Percentiles rank a stretch among this genome's conserved stretches.
Conservation (phyloP, 2,329 filamentous ascomycete species). For the Penicillium sp. region DNA sequence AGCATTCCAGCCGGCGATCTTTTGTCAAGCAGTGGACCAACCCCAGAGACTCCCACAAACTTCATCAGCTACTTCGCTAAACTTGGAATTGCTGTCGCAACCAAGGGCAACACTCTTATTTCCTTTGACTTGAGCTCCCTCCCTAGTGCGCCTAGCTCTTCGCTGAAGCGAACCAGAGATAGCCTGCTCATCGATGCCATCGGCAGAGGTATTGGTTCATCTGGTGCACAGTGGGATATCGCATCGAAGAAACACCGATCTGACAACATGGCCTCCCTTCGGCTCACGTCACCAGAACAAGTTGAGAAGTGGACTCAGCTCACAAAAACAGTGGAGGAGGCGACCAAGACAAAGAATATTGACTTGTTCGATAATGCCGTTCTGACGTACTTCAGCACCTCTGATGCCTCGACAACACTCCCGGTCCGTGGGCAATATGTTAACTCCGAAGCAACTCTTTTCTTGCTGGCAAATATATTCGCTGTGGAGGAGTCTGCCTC, state of each 20-base stretch:
- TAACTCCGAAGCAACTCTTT: slow-evolving; percentile 37
- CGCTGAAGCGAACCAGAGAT: slow-evolving; percentile 40
- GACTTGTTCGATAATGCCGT: slow-evolving; percentile 37
- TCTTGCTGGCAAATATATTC: slow-evolving; percentile 42
- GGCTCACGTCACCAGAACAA: slow-evolving; percentile 32
- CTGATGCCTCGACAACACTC: slow-evolving; percentile 21
- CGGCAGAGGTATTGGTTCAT: slow-evolving; percentile 40
- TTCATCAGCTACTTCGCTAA: slow-evolving; percentile 47
- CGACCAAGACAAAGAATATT: slow-evolving; percentile 27
- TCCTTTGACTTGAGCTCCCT: slow-evolving; percentile 44
- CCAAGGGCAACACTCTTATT: slow-evolving; percentile 41
- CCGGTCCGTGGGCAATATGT: slow-evolving; percentile 28
- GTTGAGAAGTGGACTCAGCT: slow-evolving; percentile 36
- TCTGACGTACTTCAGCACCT: slow-evolving; percentile 26
- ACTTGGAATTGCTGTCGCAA: slow-evolving; percentile 43
- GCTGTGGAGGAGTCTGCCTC: slow-evolving; percentile 20
- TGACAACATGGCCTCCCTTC: slow-evolving; percentile 30
- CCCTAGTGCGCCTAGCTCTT: slow-evolving; percentile 26
- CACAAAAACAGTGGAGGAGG: slow-evolving; percentile 29
- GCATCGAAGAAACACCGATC: slow-evolving; percentile 30
- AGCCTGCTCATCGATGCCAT: slow-evolving; percentile 44
- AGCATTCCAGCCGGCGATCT: slow-evolving; percentile 37
- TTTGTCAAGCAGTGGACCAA: slow-evolving; percentile 21
- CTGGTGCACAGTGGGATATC: slow-evolving; percentile 29
- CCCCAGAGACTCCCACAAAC: slow-evolving; percentile 25